A percentile compares a stretch with the other conserved stretches of the same genome.
Evolutionary conservation across 305 asterid genomes (phyloP).

Genomic region (Solanum aculeatissimum): DNA sequence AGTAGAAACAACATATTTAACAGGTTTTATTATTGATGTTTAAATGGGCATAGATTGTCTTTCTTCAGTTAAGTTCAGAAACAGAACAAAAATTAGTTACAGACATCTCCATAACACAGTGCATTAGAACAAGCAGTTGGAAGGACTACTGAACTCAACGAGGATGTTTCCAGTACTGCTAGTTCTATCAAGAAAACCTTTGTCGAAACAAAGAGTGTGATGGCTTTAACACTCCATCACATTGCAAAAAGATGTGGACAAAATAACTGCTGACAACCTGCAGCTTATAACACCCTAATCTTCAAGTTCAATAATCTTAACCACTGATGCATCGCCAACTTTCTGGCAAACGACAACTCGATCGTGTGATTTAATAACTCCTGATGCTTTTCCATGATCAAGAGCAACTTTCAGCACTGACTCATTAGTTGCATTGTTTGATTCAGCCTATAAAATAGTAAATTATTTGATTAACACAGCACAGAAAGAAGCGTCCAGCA

Average conservation of each 20-base stretch:
- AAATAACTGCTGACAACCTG: neutral
- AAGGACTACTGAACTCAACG: neutral
- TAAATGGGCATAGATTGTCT: neutral
- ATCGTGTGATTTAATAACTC: conserved; percentile 56
- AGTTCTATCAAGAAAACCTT: neutral
- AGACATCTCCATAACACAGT: neutral
- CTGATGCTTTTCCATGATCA: conserved; percentile 58
- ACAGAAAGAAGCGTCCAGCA: neutral
- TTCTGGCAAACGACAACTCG: conserved; percentile 71
- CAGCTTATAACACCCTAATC: conserved; percentile 20
- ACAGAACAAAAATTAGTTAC: neutral
- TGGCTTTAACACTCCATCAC: neutral
- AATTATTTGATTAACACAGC: neutral
- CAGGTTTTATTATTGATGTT: neutral
- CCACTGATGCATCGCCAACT: conserved; percentile 89
- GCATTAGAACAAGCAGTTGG: neutral
- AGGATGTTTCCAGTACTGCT: neutral
- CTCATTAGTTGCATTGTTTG: conserved; percentile 45
- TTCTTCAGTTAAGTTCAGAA: neutral
- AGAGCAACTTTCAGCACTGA: conserved; percentile 60
- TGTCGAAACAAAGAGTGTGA: neutral
- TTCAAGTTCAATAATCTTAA: conserved; percentile 86
- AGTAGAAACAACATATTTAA: neutral
- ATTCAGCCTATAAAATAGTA: conserved; percentile 40
- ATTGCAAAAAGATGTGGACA: neutral